Base-by-base conservation (phyloP, 2,329 filamentous ascomycete genomes). In the Colletotrichum tofieldiae region DNA sequence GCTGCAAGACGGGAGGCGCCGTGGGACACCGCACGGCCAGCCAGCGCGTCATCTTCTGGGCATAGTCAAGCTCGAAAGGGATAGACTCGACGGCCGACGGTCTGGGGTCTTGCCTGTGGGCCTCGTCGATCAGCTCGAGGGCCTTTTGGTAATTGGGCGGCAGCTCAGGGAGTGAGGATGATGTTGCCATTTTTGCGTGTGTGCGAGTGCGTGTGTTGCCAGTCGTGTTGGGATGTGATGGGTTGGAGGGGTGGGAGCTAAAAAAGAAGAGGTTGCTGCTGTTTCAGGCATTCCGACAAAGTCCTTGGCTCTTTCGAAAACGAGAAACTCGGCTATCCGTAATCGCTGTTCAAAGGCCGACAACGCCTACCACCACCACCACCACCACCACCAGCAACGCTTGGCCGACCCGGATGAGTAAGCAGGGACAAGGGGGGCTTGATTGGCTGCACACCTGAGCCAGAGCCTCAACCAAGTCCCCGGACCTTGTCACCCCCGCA, bases 21-120 rank as follows among this genome's bases (percentile, higher is more conserved):
- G 85, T 76, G 0, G 93, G 90, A 11, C 83, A 82, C 73, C 91
- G 89, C 20, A 87, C 82, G 11, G 85, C 79, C 41, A 97, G 91
- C 87, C 93, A 96, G 41, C 85, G 83, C 62, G 92, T 94, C 92
- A 95, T 95, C 81, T 94, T 91, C 62, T 88, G 87, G 8, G 94
- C 93, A 80, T 97, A 97, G 84, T 94, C 91, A 1, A 96, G 90
- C 82, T 97, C 94, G 82, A 94, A 95, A 0, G 94, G 93, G 1
- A 91, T 77, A 7, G 80, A 77, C 64, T 81, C 78, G 72, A 80
- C 82, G 84, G 62, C 85, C 81, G 71, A 85, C 51, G 73, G 77
- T 47, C 79, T 82, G 14, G 81, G 78, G 68, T 84, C 82, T 52
- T 80, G 64, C 51, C 78, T 77, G 73, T 84, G 83, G 54, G 92